phyloP scores from a whole-genome alignment of 2,329 filamentous ascomycete genomes.

The Piedraia hortae region DNA sequence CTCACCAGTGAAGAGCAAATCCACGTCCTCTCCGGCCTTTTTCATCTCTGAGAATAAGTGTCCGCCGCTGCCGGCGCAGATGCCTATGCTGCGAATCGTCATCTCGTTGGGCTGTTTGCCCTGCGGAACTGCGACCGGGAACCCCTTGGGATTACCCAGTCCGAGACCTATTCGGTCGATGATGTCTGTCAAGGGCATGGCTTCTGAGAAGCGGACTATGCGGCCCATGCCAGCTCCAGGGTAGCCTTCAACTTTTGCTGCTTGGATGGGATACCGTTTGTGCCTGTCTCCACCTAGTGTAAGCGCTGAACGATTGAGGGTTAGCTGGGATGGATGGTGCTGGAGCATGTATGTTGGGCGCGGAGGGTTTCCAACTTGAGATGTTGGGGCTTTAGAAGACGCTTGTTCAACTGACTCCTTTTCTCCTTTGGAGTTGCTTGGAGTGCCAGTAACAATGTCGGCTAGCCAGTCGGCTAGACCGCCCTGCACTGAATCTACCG shows the following conservation, averaged over 20 bases:
- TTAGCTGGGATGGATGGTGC: constrained; percentile 22
- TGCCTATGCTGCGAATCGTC: constrained; percentile 40
- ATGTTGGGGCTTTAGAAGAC: constrained; percentile 5
- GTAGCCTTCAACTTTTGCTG: constrained; percentile 16
- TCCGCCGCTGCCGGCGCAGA: constrained; percentile 73
- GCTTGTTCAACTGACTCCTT: constrained; percentile 2
- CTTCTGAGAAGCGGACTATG: constrained; percentile 25
- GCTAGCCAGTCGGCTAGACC: constrained; percentile 90
- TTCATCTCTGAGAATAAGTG: constrained; percentile 38
- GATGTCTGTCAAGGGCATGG: constrained; percentile 27
- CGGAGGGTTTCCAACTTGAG: no score
- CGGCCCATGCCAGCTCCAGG: constrained; percentile 32
- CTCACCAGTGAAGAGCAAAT: constrained; percentile 75
- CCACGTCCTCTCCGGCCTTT: constrained; percentile 25
- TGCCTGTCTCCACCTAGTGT: constrained; percentile 19
- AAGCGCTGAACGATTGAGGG: constrained; percentile 11
- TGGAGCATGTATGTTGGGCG: constrained; percentile 18
- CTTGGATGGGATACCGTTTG: constrained; percentile 25
- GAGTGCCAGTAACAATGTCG: constrained; percentile 43
- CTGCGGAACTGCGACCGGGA: constrained; percentile 36
- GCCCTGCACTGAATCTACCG: constrained; percentile 59
- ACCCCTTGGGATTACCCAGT: constrained; percentile 38
- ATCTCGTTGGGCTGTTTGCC: constrained; percentile 25
- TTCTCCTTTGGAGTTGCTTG: constrained; percentile 8
- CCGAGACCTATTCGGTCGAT: constrained; percentile 33